Evolutionary conservation across 768 basidiomycete species (phyloP).

Genomic region (Boletus huronensis): DNA sequence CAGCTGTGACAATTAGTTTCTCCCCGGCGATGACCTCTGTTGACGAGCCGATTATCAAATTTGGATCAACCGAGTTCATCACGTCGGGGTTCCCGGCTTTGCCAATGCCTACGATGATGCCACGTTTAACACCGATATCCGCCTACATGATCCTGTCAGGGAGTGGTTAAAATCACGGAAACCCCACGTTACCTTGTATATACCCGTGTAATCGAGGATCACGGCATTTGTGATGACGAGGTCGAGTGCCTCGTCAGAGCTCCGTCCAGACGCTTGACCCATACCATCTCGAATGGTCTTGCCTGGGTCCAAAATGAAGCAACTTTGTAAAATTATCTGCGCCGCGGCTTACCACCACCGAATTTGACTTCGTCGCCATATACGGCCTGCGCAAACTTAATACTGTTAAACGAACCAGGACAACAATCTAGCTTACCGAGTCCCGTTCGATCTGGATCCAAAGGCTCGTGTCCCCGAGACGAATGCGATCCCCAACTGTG

Average conservation of each 20-base stretch:
- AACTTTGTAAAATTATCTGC: neutral
- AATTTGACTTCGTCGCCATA: slow-evolving; percentile 99
- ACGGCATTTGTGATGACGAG: slow-evolving; percentile 94
- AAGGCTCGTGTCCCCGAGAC: slow-evolving; percentile 83
- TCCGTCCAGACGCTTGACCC: slow-evolving; percentile 82
- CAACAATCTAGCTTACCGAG: slow-evolving; percentile 40
- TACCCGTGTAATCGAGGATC: slow-evolving; percentile 92
- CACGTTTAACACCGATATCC: slow-evolving; percentile 88
- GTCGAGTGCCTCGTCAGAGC: slow-evolving; percentile 70
- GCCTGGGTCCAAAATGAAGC: slow-evolving; percentile 41
- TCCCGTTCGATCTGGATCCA: slow-evolving; percentile 95
- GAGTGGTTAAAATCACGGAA: neutral
- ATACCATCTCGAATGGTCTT: slow-evolving; percentile 96
- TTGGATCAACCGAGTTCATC: slow-evolving; percentile 73
- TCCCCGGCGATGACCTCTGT: slow-evolving; percentile 98
- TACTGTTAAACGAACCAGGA: neutral
- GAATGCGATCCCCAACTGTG: slow-evolving; percentile 83
- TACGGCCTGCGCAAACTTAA: slow-evolving; percentile 49
- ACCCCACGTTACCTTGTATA: slow-evolving; percentile 68
- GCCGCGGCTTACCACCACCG: slow-evolving; percentile 66
- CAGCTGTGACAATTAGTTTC: slow-evolving; percentile 89
- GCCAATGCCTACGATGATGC: slow-evolving; percentile 83
- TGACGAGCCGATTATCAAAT: slow-evolving; percentile 80
- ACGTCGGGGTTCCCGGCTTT: slow-evolving; percentile 96
- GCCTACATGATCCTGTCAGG: slow-evolving; percentile 52